phyloP scores from a whole-genome alignment of 116 monocot species.

The Dioscorea cayenensis region DNA sequence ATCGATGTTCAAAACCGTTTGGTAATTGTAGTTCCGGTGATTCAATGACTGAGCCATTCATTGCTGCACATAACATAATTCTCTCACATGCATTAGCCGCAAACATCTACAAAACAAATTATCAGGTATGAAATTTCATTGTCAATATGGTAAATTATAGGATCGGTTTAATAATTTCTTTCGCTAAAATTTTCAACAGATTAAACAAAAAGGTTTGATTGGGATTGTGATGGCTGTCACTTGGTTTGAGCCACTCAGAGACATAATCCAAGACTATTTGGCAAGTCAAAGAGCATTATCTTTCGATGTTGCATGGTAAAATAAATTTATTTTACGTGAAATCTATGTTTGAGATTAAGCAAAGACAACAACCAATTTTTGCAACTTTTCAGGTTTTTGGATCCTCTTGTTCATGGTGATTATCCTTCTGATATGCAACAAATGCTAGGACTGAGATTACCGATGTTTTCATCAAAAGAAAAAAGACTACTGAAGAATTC shows the following conservation, averaged over 20 bases:
- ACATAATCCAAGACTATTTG: constrained; percentile 17
- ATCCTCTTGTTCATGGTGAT: constrained; percentile 45
- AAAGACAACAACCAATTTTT: not conserved
- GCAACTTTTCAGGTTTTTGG: constrained; percentile 33
- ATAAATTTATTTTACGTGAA: not conserved
- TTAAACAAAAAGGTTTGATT: constrained; percentile 53
- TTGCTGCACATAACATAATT: constrained; percentile 53
- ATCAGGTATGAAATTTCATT: constrained; percentile 32
- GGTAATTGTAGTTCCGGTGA: constrained; percentile 42
- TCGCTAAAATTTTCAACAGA: constrained; percentile 12
- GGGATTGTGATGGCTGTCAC: constrained; percentile 41
- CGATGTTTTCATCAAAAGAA: constrained; percentile 37
- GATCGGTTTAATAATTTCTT: not conserved
- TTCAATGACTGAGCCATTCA: constrained; percentile 39
- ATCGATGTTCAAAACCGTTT: constrained; percentile 42
- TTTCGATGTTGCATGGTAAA: constrained; percentile 45
- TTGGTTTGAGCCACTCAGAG: constrained; percentile 43
- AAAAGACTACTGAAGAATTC: constrained; percentile 27
- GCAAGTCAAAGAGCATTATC: constrained; percentile 26
- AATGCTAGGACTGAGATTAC: constrained; percentile 35
- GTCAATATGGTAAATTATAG: no score
- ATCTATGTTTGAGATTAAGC: no score
- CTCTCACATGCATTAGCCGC: constrained; percentile 48
- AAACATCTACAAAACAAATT: constrained; percentile 38
- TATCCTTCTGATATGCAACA: constrained; percentile 54